A percentile compares a stretch with the other conserved stretches of the same genome.
phyloP scores from a whole-genome alignment of 2,329 filamentous ascomycete genomes.

The Trichoderma sp. region DNA sequence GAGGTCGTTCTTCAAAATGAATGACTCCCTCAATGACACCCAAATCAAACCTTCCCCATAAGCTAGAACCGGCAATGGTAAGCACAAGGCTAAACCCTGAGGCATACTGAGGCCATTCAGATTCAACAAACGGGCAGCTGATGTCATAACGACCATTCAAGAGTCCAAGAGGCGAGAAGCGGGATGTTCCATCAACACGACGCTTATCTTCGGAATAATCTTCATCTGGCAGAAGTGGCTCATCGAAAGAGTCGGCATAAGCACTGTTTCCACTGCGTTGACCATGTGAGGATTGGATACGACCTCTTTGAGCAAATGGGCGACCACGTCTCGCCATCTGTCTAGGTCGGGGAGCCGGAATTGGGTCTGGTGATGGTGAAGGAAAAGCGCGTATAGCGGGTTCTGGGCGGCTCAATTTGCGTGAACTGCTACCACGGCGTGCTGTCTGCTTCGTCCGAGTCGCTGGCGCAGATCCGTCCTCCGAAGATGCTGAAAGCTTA shows the following conservation, averaged over 20 bases:
- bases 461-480: not conserved
- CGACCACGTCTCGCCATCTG: constrained; percentile 30
- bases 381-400: not conserved
- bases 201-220: constrained; percentile 10
- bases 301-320: constrained; percentile 25
- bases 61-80: constrained; percentile 36
- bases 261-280: not conserved
- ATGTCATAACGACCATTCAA: constrained; percentile 47
- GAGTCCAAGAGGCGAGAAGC: constrained; percentile 32
- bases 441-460: not conserved
- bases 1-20: constrained; percentile 37
- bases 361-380: not conserved
- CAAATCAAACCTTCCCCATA: constrained; percentile 48
- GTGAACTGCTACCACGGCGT: constrained; percentile 21
- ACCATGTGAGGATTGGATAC: constrained; percentile 20
- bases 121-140: constrained; percentile 26
- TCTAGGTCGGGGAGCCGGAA: constrained; percentile 10
- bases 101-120: constrained; percentile 27
- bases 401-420: constrained; percentile 10
- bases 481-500: not conserved
- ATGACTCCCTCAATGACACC: constrained; percentile 42
- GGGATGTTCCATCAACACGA: not conserved
- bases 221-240: constrained; percentile 24
- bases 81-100: constrained; percentile 36
- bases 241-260: not conserved